phyloP scores from a whole-genome alignment of 129 eudicot species.

The Helianthus tuberosus region DNA sequence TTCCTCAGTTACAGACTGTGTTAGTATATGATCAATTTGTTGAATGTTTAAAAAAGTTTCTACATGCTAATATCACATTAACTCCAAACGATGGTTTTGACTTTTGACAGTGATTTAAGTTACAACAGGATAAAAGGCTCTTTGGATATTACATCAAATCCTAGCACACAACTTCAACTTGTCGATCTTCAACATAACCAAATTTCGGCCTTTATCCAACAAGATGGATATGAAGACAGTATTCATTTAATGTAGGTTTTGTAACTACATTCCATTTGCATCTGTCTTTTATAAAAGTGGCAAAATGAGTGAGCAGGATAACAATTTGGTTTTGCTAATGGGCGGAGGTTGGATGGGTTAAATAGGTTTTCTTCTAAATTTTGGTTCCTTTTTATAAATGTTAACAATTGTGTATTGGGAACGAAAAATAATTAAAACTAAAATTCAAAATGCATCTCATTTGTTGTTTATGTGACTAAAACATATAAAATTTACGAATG shows the following conservation, averaged over 20 bases:
- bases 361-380: too few species aligned
- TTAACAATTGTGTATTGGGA: too few species aligned
- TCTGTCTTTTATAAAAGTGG: too few species aligned
- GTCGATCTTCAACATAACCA: slow-evolving; percentile 63
- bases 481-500: not conserved
- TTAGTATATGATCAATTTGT: slow-evolving; percentile 22
- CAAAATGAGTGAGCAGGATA: not conserved
- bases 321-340: too few species aligned
- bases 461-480: not conserved
- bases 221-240: not conserved
- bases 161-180: slow-evolving; percentile 56
- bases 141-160: slow-evolving; percentile 49
- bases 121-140: slow-evolving; percentile 61
- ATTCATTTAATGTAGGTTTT: slow-evolving; percentile 27
- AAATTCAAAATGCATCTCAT: too few species aligned
- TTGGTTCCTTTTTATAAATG: too few species aligned
- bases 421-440: too few species aligned
- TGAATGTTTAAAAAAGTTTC: not conserved
- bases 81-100: not conserved
- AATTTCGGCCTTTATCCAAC: slow-evolving; percentile 18
- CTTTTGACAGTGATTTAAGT: slow-evolving; percentile 37
- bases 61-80: slow-evolving; percentile 37
- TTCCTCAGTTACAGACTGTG: slow-evolving; percentile 67
- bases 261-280: not conserved
- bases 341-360: too few species aligned